Percentiles rank a stretch among this genome's conserved stretches.
Conservation (phyloP, 306 rosid genomes). For the Castanopsis chinensis region DNA sequence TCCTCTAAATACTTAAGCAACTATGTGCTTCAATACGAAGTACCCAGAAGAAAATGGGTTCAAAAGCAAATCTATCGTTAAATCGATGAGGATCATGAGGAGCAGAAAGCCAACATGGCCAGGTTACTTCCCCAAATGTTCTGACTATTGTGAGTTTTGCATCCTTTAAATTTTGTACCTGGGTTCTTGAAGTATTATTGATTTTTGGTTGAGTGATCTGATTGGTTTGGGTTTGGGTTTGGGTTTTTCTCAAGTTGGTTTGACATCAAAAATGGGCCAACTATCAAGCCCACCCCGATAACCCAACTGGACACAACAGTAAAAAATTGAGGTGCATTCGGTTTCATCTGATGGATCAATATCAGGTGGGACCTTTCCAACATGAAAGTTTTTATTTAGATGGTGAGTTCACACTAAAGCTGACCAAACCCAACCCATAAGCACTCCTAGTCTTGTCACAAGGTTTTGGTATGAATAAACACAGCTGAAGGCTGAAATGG, state of each 20-base stretch:
- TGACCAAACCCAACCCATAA: no score
- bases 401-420: no score
- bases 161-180: not conserved
- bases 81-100: conserved; percentile 39
- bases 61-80: conserved; percentile 11
- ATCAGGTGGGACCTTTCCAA: no score
- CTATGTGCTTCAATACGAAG: conserved; percentile 28
- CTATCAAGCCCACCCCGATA: no score
- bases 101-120: conserved; percentile 26
- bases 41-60: conserved; percentile 14
- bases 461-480: not conserved
- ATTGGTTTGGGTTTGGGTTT: not conserved
- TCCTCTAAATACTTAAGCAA: conserved; percentile 32
- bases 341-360: no score
- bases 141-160: conserved; percentile 36
- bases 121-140: conserved; percentile 39
- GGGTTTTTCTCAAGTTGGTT: conserved; percentile 4
- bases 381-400: no score
- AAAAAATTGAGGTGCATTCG: no score
- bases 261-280: no score
- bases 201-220: not conserved
- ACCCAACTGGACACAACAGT: no score
- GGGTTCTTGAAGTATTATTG: conserved; percentile 4
- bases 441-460: no score
- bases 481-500: not conserved